phyloP scores from a whole-genome alignment of 2,329 filamentous ascomycete species.

The Aspergillus sp. region DNA sequence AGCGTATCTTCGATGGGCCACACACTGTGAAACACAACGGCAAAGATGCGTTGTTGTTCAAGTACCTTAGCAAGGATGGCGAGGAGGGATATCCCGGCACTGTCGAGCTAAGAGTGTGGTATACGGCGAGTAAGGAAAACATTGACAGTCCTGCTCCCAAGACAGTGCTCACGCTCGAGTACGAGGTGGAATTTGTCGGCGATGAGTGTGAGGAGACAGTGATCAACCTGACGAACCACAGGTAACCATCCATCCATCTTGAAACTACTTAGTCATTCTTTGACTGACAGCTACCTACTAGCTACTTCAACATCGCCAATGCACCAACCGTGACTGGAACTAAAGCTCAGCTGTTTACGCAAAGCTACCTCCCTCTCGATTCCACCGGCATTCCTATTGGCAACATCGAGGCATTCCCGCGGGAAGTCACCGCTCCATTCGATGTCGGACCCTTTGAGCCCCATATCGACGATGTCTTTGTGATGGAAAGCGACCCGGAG shows the following conservation, averaged over 20 bases:
- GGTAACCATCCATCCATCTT: conserved; percentile 46
- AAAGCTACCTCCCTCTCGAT: conserved; percentile 70
- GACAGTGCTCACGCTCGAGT: conserved; percentile 77
- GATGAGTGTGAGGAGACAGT: conserved; percentile 80
- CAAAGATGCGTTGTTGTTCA: conserved; percentile 64
- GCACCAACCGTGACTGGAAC: conserved; percentile 59
- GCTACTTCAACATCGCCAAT: conserved; percentile 64
- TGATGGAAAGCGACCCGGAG: conserved; percentile 62
- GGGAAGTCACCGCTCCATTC: conserved; percentile 63
- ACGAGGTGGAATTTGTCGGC: conserved; percentile 75
- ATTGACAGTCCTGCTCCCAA: conserved; percentile 56
- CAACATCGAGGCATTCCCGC: conserved; percentile 58
- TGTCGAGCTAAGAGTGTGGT: conserved; percentile 71
- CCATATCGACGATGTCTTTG: conserved; percentile 85
- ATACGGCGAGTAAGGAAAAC: conserved; percentile 67
- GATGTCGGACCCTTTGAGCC: conserved; percentile 66
- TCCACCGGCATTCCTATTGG: conserved; percentile 68
- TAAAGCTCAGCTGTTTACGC: conserved; percentile 53
- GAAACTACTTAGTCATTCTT: too few relatives aligned
- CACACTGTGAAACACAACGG: conserved; percentile 52
- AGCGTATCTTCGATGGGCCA: conserved; percentile 45
- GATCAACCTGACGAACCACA: conserved; percentile 94
- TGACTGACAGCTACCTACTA: conserved; percentile 17
- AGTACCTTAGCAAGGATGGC: conserved; percentile 65
- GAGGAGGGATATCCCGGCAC: conserved; percentile 90